A percentile compares a stretch with the other conserved stretches of the same genome.
These are phyloP conservation scores for Sporobolomyces roseus DNA, from an alignment of 768 basidiomycete species.

Conservation along the genomic window DNA sequence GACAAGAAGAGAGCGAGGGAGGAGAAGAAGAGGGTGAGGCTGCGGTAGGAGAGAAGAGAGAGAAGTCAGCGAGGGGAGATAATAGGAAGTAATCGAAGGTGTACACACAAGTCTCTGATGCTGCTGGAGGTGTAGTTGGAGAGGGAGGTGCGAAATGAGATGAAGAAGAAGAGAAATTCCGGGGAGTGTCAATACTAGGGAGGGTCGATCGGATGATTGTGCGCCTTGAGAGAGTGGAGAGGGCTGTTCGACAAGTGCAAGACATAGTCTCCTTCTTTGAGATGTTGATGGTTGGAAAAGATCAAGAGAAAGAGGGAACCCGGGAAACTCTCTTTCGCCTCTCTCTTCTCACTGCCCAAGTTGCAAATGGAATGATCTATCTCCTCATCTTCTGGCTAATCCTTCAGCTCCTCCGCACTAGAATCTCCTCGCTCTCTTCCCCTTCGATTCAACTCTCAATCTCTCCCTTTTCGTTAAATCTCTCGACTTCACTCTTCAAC, in stretches of 20 bases:
- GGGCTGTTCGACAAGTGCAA: neutral
- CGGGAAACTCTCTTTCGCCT: no score
- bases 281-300: neutral
- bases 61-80: neutral
- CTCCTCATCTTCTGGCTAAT: neutral
- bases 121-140: neutral
- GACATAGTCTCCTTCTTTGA: neutral
- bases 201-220: neutral
- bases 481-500: constrained; percentile 14
- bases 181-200: neutral
- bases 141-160: constrained; percentile 1
- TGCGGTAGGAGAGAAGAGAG: neutral
- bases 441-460: neutral
- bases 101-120: neutral
- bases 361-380: no score
- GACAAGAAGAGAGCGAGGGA: constrained; percentile 29
- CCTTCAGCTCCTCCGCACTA: neutral
- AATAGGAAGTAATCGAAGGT: neutral
- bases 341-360: neutral
- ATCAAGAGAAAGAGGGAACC: neutral
- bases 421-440: neutral
- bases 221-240: neutral
- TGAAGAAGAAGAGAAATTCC: neutral
- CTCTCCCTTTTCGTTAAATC: neutral
- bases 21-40: neutral